Evolutionary conservation across 2,329 filamentous ascomycete genomes (phyloP), one percentile per base, ranked within the genome.

Genomic region (Clarireedia hainanense): DNA sequence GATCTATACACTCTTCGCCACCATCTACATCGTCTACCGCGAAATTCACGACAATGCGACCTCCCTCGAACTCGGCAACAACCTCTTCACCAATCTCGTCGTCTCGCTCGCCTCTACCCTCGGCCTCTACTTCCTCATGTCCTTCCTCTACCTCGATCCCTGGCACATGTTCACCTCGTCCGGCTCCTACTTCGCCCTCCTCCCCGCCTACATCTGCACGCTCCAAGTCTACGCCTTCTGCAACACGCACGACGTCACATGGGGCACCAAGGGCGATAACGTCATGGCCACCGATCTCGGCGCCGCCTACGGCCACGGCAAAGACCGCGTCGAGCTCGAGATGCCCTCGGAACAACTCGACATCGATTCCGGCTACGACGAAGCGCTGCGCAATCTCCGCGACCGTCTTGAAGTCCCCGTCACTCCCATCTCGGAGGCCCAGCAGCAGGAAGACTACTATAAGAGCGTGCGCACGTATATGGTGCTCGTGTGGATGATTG

Each of bases 251-350:
- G 94, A 99, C 70, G 91, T 99, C 20, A 95, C 91, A 0, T 99
- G 94, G 94, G 94, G 94, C 46, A 99, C 94, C 47, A 99, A 99
- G 74, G 94, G 94, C 56, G 94, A 99, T 78, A 99, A 99, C 71
- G 84, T 95, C 37, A 86, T 94, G 66, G 86, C 89, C 71, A 96
- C 88, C 6, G 95, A 99, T 69, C 83, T 99, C 0, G 94, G 94
- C 56, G 84, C 88, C 5, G 94, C 95, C 12, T 83, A 88, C 6
- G 85, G 85, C 50, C 81, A 81, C 47, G 77, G 78, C 48, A 80
- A 85, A 57, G 89, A 86, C 0, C 43, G 43, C 23, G 94, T 99
- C 65, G 90, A 96, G 71, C 79, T 99, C 5, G 94, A 99, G 68
- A 99, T 99, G 91, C 94, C 95, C 0, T 89, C 85, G 2, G 95